phyloP scores from a whole-genome alignment of 371 early-diverging fungal species.

The Amoeboradix gromovi region DNA sequence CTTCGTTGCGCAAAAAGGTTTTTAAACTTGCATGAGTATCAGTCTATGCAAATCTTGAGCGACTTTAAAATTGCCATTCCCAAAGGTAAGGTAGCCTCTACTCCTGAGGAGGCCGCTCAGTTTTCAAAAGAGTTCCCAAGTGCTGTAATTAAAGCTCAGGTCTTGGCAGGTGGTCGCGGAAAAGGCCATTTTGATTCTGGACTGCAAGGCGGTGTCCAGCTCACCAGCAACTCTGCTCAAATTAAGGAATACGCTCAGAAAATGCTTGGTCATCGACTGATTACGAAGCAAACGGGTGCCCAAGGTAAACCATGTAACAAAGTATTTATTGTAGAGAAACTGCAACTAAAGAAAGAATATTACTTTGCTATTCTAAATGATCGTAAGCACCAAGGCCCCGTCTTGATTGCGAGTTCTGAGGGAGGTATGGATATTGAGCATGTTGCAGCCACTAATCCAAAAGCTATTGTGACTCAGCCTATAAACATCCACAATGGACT shows the following conservation, averaged over 20 bases:
- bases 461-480: constrained; percentile 55
- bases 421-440: constrained; percentile 92
- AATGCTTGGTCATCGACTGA: constrained; percentile 84
- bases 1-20: constrained; percentile 19
- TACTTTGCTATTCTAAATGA: constrained; percentile 94
- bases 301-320: constrained; percentile 74
- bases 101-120: constrained; percentile 56
- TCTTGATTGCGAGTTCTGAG: constrained; percentile 72
- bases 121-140: constrained; percentile 27
- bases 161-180: constrained; percentile 92
- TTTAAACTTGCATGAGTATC: constrained; percentile 88
- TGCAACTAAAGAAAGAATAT: constrained; percentile 76
- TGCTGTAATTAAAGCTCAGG: constrained; percentile 84
- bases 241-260: constrained; percentile 55
- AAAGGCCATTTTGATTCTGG: constrained; percentile 80
- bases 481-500: constrained; percentile 38
- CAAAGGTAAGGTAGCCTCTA: constrained; percentile 55
- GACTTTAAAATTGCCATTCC: constrained; percentile 73
- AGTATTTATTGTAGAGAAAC: constrained; percentile 76
- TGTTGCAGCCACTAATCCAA: constrained; percentile 74
- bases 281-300: constrained; percentile 92
- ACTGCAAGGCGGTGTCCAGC: constrained; percentile 79
- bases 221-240: constrained; percentile 61
- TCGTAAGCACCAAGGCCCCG: constrained; percentile 47
- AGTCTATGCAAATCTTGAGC: constrained; percentile 61